Percentiles rank a stretch among this genome's conserved stretches.
These are phyloP conservation scores for Catunica adiposa DNA, from an alignment of 2,329 filamentous ascomycete genomes.

Conservation along the genomic window DNA sequence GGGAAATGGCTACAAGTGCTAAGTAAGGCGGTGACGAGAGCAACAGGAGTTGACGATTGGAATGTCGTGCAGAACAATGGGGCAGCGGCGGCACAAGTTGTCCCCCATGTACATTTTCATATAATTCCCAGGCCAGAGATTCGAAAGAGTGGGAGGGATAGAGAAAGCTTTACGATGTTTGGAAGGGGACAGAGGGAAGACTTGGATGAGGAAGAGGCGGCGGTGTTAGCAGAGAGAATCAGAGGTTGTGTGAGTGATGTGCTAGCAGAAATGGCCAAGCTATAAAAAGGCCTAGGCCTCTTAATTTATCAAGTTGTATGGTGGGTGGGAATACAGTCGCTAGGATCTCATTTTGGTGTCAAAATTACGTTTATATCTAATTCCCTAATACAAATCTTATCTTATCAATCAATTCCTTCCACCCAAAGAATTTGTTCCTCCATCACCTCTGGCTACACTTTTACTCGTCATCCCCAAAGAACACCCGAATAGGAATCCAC, in stretches of 20 bases:
- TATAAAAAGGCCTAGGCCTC: slow-evolving; percentile 15
- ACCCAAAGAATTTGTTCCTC: background rate
- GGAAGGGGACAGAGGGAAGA: slow-evolving; percentile 56
- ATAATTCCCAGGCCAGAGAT: slow-evolving; percentile 71
- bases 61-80: slow-evolving; percentile 97
- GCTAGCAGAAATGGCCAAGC: slow-evolving; percentile 24
- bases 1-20: slow-evolving; percentile 54
- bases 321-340: background rate
- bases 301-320: background rate
- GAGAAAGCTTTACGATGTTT: slow-evolving; percentile 68
- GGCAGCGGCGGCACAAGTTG: slow-evolving; percentile 74
- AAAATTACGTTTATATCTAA: slow-evolving; percentile 8
- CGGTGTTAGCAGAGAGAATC: slow-evolving; percentile 38
- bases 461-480: slow-evolving; percentile 70
- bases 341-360: slow-evolving; percentile 10
- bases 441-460: no score
- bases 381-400: background rate
- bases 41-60: slow-evolving; percentile 66
- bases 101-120: slow-evolving; percentile 89
- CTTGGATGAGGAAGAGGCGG: slow-evolving; percentile 59
- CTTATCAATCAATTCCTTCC: background rate
- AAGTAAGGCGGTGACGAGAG: slow-evolving; percentile 50
- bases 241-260: slow-evolving; percentile 33
- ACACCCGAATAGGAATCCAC: slow-evolving; percentile 63
- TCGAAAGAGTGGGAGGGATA: slow-evolving; percentile 33